phyloP scores from a whole-genome alignment of 345 rosid genomes.

The Kandelia obovata region DNA sequence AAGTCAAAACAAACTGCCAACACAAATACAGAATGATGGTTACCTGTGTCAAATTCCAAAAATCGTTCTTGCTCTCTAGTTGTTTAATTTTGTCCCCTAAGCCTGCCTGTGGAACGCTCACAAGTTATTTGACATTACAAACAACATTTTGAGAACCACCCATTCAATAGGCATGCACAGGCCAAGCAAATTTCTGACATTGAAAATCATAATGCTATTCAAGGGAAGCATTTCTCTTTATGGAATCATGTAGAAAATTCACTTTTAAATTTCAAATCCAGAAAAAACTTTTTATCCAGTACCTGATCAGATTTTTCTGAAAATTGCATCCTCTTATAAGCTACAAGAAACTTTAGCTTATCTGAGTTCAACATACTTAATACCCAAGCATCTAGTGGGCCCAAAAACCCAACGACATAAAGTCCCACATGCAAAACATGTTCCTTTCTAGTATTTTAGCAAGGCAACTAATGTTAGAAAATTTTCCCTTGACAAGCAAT shows the following conservation, averaged over 20 bases:
- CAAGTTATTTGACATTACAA: not conserved
- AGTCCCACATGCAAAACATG: not conserved
- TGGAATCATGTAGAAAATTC: not conserved
- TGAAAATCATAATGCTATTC: conserved; percentile 8
- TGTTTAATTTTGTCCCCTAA: conserved; percentile 48
- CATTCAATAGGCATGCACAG: not conserved
- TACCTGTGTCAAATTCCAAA: conserved; percentile 50
- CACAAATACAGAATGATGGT: conserved; percentile 1
- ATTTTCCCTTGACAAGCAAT: not conserved
- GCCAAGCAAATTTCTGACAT: not conserved
- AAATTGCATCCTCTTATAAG: conserved; percentile 37
- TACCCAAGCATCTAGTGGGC: no score
- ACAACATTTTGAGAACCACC: not conserved
- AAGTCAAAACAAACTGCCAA: not conserved
- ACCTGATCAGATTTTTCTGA: conserved; percentile 41
- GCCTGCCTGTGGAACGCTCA: conserved; percentile 44
- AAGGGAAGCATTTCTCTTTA: conserved; percentile 9
- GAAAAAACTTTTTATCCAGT: conserved; percentile 38
- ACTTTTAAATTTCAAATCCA: conserved; percentile 50
- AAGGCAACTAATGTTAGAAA: not conserved
- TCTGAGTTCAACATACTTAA: not conserved
- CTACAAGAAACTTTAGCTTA: conserved; percentile 10
- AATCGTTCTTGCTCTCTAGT: conserved; percentile 50
- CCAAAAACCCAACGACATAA: not conserved
- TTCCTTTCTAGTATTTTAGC: not conserved